Base-by-base conservation (phyloP, 2,329 filamentous ascomycete genomes). In the Scedosporium aurantiacum region DNA sequence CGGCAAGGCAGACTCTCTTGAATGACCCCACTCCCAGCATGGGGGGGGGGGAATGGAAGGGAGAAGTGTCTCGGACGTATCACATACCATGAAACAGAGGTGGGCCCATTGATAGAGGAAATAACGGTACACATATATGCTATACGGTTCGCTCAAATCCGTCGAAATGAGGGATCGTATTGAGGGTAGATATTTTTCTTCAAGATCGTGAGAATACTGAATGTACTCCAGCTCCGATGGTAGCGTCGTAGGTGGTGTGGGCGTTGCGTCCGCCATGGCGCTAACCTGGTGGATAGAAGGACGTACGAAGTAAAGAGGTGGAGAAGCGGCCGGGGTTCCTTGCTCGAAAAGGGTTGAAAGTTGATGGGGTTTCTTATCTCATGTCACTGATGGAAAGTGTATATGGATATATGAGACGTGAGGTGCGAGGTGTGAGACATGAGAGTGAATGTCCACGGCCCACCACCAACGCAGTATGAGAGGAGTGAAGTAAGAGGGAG, bases 51-150 rank as follows among this genome's bases (percentile, higher is more conserved):
- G 47, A n/a, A 23, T 37, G 40, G 43, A 43, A 58, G 57, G 43
- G 40, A 58, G 18, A 50, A n/a, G 58, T 52, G 60, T 54, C n/a
- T 50, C 58, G 32, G 52, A 45, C 23, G 10, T 55, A 37, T 27
- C 23, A 61, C 71, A 40, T 76, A 93, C 91, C 86, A 97, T 90
- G 75, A 91, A 97, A 75, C 94, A 99, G n/a, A 99, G 78, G 70
- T 97, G 88, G 4, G 90, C 89, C 94, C 94, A 99, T 82, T 97
- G 91, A 71, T 95, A 96, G 18, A 99, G 79, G 69, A 99, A 99
- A 73, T 99, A 99, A 37, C 94, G 86, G 74, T 97, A 99, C 63
- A 99, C 94, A 77, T 99, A 99, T 72, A 99, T 97, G 75, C 93
- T 97, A 74, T 99, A 99, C 1, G 94, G 94, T 74, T 99, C 94